Conservation (phyloP, 106 monocot species). For the Iris macrosiphon region DNA sequence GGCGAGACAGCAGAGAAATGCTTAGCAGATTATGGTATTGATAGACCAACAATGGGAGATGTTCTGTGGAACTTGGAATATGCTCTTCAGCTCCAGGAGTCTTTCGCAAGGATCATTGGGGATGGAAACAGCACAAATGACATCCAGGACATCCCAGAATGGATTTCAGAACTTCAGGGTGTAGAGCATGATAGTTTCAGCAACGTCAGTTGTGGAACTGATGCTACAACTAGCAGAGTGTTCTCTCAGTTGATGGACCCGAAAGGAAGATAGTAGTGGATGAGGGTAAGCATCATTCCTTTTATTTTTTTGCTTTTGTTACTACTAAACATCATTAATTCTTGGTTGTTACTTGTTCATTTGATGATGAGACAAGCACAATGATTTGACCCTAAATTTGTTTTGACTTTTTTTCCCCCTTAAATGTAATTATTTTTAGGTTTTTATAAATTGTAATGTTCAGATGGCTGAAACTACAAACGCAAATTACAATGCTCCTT, state of each 20-base stretch:
- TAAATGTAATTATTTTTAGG: too few relatives aligned
- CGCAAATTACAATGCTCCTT: too few relatives aligned
- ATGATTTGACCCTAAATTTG: too few relatives aligned
- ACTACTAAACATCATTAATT: too few relatives aligned
- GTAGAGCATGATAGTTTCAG: slow-evolving; percentile 13
- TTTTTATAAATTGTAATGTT: too few relatives aligned
- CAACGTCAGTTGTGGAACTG: slow-evolving; percentile 13
- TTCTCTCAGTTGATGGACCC: slow-evolving; percentile 55
- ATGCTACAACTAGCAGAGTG: slow-evolving; percentile 25
- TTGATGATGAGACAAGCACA: too few relatives aligned
- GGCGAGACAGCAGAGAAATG: slow-evolving; percentile 62
- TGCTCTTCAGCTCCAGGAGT: slow-evolving; percentile 55
- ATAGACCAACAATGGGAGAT: slow-evolving; percentile 69
- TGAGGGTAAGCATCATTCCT: slow-evolving; percentile 1
- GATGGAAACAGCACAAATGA: slow-evolving; percentile 16
- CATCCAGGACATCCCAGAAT: slow-evolving; percentile 28
- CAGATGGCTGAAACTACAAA: too few relatives aligned
- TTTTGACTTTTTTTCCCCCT: too few relatives aligned
- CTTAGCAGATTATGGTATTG: slow-evolving; percentile 40
- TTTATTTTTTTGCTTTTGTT: slow-evolving; percentile 1
- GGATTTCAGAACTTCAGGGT: slow-evolving; percentile 6
- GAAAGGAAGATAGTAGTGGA: slow-evolving; percentile 37
- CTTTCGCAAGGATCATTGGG: slow-evolving; percentile 7
- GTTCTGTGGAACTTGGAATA: slow-evolving; percentile 72
- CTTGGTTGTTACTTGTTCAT: too few relatives aligned